Percentiles rank a stretch among this genome's conserved stretches.
Conservation (phyloP, 768 basidiomycete species). For the Naganishia antarctica region DNA sequence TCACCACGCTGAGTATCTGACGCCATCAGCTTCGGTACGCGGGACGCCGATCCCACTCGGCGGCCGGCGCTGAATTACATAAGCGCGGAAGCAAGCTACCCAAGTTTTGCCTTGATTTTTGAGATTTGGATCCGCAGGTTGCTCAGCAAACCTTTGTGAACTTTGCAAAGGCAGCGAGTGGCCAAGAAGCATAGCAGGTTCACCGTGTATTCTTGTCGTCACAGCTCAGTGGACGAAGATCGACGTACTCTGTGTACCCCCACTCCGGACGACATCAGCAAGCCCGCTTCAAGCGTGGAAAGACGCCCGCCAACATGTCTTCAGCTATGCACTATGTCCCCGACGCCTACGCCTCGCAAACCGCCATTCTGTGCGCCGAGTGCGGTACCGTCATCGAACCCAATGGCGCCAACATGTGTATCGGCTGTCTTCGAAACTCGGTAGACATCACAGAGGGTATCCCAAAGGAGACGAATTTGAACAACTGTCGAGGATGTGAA, state of each 20-base stretch:
- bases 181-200: no score
- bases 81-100: not conserved
- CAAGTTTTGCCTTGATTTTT: conserved; percentile 20
- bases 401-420: conserved; percentile 33
- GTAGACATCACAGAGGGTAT: conserved; percentile 98
- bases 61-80: not conserved
- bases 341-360: conserved; percentile 39
- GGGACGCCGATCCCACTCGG: not conserved
- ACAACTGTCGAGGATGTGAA: conserved; percentile 93
- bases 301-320: not conserved
- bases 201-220: no score
- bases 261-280: no score
- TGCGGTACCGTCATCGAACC: conserved; percentile 46
- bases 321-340: conserved; percentile 44
- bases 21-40: no score
- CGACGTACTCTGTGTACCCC: no score
- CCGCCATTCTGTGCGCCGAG: conserved; percentile 49
- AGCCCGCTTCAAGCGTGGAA: not conserved
- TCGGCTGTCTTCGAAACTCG: conserved; percentile 45
- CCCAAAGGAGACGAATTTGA: conserved; percentile 77
- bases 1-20: no score
- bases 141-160: conserved; percentile 15
- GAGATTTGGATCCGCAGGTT: conserved; percentile 14
- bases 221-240: no score
- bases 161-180: not conserved